Conservation (phyloP, 306 rosid genomes). For the Comarum palustre region DNA sequence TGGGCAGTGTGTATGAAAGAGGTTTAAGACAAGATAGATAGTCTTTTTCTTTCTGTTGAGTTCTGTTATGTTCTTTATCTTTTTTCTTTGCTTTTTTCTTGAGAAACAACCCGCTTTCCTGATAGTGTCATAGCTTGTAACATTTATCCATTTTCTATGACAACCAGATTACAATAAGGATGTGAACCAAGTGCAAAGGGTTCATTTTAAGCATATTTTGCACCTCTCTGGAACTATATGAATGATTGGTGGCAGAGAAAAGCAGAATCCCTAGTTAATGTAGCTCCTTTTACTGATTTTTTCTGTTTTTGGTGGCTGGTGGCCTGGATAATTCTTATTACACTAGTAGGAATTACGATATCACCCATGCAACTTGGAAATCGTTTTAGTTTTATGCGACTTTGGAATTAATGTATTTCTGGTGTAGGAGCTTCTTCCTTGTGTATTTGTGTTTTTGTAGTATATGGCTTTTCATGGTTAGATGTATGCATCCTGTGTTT, state of each 20-base stretch:
- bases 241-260: background rate
- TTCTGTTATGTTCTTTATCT: background rate
- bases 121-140: background rate
- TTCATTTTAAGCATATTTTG: background rate
- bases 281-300: background rate
- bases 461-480: background rate
- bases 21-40: background rate
- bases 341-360: background rate
- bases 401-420: background rate
- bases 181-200: background rate
- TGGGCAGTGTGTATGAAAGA: background rate
- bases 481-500: background rate
- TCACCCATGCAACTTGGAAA: background rate
- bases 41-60: background rate
- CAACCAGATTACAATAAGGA: constrained; percentile 5
- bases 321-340: background rate
- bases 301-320: background rate
- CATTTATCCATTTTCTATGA: background rate
- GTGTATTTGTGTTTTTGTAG: background rate
- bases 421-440: background rate
- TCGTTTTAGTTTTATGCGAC: background rate
- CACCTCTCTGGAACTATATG: background rate
- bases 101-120: background rate
- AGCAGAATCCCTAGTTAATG: background rate
- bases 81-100: background rate